These are phyloP conservation scores for Spergularia bocconei DNA, from an alignment of 148 eudicot species.

Conservation along the genomic window DNA sequence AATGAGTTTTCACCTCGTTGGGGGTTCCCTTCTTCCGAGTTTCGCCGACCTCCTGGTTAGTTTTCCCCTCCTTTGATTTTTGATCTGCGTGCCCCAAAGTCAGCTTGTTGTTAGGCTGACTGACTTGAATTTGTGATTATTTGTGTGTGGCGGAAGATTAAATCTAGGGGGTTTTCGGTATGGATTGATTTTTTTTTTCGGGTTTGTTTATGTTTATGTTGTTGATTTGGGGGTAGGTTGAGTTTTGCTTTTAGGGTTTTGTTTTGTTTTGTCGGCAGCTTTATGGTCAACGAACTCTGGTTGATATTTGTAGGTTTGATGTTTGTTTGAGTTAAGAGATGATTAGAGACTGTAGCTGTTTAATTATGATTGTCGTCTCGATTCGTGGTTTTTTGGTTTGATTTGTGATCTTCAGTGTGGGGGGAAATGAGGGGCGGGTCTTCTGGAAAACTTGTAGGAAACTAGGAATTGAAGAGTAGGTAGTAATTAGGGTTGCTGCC, in stretches of 20 bases:
- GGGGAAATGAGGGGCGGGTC: background rate
- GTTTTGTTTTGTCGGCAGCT: constrained; percentile 2
- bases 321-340: background rate
- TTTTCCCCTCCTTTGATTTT: background rate
- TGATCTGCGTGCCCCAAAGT: too few relatives aligned
- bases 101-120: too few relatives aligned
- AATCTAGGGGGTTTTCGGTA: constrained; percentile 9
- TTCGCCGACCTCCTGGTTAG: constrained; percentile 51
- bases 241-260: background rate
- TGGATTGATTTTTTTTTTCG: background rate
- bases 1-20: constrained; percentile 36
- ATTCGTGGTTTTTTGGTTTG: background rate
- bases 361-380: background rate
- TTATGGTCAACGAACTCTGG: constrained; percentile 22
- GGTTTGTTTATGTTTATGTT: background rate
- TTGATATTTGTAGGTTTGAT: background rate
- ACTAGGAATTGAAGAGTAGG: too few relatives aligned
- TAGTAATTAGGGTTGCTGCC: background rate
- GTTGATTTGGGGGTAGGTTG: background rate
- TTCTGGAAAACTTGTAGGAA: background rate
- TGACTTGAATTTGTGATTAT: too few relatives aligned
- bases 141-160: background rate
- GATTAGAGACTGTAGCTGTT: background rate
- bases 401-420: background rate
- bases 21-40: constrained; percentile 37